Conservation (phyloP, 768 basidiomycete genomes). For the Phallus indusiatus region DNA sequence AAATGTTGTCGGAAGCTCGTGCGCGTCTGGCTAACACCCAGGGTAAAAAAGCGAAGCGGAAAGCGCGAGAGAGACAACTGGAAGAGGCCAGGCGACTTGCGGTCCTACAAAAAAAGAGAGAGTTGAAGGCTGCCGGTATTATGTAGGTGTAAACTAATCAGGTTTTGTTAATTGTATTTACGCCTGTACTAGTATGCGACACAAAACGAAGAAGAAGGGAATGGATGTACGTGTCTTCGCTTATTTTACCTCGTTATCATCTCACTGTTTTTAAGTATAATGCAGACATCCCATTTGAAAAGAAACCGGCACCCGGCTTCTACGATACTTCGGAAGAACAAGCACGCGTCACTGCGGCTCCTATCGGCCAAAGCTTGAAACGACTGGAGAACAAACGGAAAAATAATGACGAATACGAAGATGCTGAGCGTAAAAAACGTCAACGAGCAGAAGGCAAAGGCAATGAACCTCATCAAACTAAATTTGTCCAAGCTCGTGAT, state of each 20-base stretch:
- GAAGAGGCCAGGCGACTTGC: constrained; percentile 94
- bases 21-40: constrained; percentile 98
- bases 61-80: constrained; percentile 92
- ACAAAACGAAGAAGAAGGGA: constrained; percentile 91
- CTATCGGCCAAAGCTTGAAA: constrained; percentile 82
- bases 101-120: constrained; percentile 94
- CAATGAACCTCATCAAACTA: constrained; percentile 62
- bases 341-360: constrained; percentile 75
- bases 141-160: constrained; percentile 44
- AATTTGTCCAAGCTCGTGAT: constrained; percentile 94
- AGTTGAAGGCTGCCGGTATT: constrained; percentile 96
- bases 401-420: constrained; percentile 67
- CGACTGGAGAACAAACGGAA: constrained; percentile 95
- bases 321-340: constrained; percentile 96
- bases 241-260: background rate
- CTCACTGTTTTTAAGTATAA: constrained; percentile 58
- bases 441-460: constrained; percentile 67
- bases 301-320: constrained; percentile 90
- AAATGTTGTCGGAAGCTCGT: constrained; percentile 98
- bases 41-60: constrained; percentile 98
- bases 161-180: constrained; percentile 1
- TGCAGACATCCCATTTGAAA: constrained; percentile 97
- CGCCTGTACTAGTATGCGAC: constrained; percentile 45
- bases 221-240: constrained; percentile 70
- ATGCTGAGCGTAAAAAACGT: constrained; percentile 86